Evolutionary conservation across 495 filamentous ascomycete genomes (phyloP).

Genomic region (Neurospora sp.): DNA sequence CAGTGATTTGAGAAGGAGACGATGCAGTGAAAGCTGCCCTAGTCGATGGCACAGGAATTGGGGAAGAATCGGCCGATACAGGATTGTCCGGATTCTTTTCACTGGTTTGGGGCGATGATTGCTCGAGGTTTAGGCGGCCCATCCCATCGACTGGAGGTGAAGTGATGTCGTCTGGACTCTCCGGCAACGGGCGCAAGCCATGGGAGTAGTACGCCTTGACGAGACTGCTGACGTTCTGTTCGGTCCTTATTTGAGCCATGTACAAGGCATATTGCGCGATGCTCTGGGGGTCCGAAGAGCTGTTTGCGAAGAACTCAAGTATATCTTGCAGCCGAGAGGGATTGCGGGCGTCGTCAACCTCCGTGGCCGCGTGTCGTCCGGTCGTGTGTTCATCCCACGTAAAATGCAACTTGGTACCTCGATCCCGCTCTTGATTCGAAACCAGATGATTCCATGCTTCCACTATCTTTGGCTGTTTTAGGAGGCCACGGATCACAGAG

Average conservation of each 20-base stretch:
- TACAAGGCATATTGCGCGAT: constrained; percentile 1
- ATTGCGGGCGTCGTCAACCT: background rate
- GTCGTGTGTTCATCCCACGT: constrained; percentile 9
- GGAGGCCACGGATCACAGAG: constrained; percentile 14
- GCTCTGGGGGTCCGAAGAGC: background rate
- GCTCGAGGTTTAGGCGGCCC: background rate
- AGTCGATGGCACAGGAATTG: background rate
- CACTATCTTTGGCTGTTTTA: constrained; percentile 11
- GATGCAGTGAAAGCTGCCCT: background rate
- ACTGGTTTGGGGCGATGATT: background rate
- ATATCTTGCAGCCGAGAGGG: constrained; percentile 6
- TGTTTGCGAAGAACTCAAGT: constrained; percentile 10
- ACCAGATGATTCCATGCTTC: constrained; percentile 12
- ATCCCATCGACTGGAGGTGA: background rate
- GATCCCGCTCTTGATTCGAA: constrained; percentile 2
- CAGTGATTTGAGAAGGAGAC: background rate
- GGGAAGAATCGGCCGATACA: background rate
- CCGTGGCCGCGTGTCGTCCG: background rate
- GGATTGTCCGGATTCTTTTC: background rate
- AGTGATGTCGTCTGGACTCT: background rate
- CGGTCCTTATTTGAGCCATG: background rate
- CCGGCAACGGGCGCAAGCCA: background rate
- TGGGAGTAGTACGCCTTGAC: background rate
- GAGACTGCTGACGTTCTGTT: constrained; percentile 4
- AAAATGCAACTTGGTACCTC: constrained; percentile 7